Conservation (phyloP, 108 stramenopile species). For the Cylindrotheca fusiformis region DNA sequence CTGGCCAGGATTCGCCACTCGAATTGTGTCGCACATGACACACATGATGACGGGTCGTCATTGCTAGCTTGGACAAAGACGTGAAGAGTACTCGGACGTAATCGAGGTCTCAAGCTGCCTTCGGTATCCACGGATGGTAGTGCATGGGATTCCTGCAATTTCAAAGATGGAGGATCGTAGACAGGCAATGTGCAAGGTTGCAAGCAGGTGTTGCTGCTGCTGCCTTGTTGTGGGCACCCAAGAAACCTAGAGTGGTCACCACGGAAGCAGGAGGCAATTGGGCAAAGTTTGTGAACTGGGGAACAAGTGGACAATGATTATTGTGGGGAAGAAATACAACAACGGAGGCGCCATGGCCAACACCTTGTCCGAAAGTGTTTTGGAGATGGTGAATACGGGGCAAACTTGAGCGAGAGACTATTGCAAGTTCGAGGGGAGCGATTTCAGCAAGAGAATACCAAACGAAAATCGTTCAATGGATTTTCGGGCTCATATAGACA, state of each 20-base stretch:
- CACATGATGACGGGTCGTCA: too few relatives aligned
- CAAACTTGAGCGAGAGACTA: conserved; percentile 90
- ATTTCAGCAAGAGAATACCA: conserved; percentile 99
- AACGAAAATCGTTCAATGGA: conserved; percentile 95
- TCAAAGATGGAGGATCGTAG: conserved; percentile 36
- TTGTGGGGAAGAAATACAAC: conserved; percentile 88
- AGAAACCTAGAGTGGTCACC: conserved; percentile 46
- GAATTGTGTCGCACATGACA: too few relatives aligned
- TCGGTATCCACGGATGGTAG: too few relatives aligned
- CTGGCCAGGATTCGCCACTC: too few relatives aligned
- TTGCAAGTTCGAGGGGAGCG: conserved; percentile 94
- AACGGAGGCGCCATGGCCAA: conserved; percentile 92
- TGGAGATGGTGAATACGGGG: conserved; percentile 93
- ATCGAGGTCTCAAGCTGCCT: too few relatives aligned
- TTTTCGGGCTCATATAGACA: conserved; percentile 74
- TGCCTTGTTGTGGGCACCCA: conserved; percentile 74
- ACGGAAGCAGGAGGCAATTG: conserved; percentile 75
- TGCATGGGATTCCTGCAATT: too few relatives aligned
- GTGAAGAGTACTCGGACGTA: too few relatives aligned
- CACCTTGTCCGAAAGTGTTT: conserved; percentile 93
- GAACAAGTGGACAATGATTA: conserved; percentile 89
- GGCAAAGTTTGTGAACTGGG: conserved; percentile 77
- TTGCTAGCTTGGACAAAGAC: too few relatives aligned
- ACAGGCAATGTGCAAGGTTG: conserved; percentile 45
- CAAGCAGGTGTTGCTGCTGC: conserved; percentile 83